Percentiles rank a stretch among this genome's conserved stretches.
Evolutionary conservation across 2,329 filamentous ascomycete genomes (phyloP).

Genomic region (Penicillium sp.): DNA sequence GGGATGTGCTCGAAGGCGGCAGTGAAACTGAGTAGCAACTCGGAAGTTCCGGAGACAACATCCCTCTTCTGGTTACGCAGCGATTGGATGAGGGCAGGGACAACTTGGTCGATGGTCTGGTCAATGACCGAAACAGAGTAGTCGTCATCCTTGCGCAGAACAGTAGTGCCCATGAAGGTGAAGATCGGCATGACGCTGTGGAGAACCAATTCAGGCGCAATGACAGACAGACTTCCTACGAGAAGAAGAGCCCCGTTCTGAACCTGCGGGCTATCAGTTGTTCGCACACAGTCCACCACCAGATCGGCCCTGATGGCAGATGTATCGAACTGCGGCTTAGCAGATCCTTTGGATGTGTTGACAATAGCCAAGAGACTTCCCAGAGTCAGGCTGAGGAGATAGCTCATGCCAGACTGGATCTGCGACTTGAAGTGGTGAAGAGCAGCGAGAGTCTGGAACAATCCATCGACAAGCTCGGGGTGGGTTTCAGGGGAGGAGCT

Average conservation of each 20-base stretch:
- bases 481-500: conserved; percentile 73
- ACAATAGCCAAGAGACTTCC: conserved; percentile 81
- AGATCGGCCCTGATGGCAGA: conserved; percentile 83
- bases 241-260: conserved; percentile 88
- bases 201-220: conserved; percentile 85
- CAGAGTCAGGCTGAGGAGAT: conserved; percentile 82
- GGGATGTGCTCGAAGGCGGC: conserved; percentile 97
- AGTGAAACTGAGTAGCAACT: conserved; percentile 91
- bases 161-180: conserved; percentile 92
- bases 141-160: conserved; percentile 89
- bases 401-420: conserved; percentile 82
- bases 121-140: conserved; percentile 96
- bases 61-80: conserved; percentile 76
- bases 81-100: conserved; percentile 85
- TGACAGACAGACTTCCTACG: conserved; percentile 80
- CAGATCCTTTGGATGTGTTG: conserved; percentile 62
- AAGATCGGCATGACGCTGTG: conserved; percentile 99
- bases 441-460: conserved; percentile 84
- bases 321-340: conserved; percentile 63
- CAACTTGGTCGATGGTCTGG: conserved; percentile 87
- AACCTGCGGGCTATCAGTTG: conserved; percentile 86
- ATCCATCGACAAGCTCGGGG: conserved; percentile 69
- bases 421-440: conserved; percentile 80
- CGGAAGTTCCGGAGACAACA: conserved; percentile 76
- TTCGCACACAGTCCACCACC: conserved; percentile 90